phyloP scores from a whole-genome alignment of 2,329 filamentous ascomycete genomes.

The Cercospora berteroae region DNA sequence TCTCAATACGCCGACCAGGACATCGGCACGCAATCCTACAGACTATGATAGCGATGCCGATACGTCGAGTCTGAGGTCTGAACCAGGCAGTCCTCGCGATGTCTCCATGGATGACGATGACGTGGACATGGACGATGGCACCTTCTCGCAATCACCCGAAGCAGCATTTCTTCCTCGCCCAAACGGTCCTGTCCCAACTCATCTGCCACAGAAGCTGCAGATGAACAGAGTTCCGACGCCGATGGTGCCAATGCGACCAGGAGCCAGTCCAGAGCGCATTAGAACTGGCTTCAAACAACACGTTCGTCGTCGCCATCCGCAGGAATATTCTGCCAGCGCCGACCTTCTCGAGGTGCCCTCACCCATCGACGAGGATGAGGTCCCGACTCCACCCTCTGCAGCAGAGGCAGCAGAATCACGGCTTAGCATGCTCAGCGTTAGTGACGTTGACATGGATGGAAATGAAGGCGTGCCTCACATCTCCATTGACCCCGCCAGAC shows the following conservation, averaged over 20 bases:
- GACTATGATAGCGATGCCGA: conserved; percentile 37
- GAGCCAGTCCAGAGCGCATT: conserved; percentile 24
- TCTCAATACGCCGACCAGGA: conserved; percentile 30
- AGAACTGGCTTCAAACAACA: conserved; percentile 27
- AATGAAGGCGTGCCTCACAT: conserved; percentile 26
- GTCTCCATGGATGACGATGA: conserved; percentile 31
- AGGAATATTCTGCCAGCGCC: conserved; percentile 30
- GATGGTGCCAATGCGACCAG: conserved; percentile 26
- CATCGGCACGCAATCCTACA: conserved; percentile 17
- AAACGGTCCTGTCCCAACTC: conserved; percentile 8
- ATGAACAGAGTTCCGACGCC: conserved; percentile 31
- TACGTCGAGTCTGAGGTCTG: conserved; percentile 35
- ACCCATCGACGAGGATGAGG: conserved; percentile 39
- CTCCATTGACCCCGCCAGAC: conserved; percentile 25
- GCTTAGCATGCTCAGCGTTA: conserved; percentile 38
- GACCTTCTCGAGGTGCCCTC: conserved; percentile 37
- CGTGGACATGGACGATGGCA: conserved; percentile 26
- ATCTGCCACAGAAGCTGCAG: conserved; percentile 28
- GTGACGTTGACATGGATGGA: conserved; percentile 39
- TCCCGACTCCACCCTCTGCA: conserved; percentile 36
- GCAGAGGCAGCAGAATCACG: conserved; percentile 38
- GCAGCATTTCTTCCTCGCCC: conserved; percentile 14
- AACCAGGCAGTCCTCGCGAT: conserved; percentile 35
- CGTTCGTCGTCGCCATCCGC: conserved; percentile 35
- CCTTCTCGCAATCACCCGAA: conserved; percentile 28